Evolutionary conservation across 2,329 filamentous ascomycete species (phyloP), one percentile per base, ranked within the genome.

Genomic region (Anisogramma anomala): DNA sequence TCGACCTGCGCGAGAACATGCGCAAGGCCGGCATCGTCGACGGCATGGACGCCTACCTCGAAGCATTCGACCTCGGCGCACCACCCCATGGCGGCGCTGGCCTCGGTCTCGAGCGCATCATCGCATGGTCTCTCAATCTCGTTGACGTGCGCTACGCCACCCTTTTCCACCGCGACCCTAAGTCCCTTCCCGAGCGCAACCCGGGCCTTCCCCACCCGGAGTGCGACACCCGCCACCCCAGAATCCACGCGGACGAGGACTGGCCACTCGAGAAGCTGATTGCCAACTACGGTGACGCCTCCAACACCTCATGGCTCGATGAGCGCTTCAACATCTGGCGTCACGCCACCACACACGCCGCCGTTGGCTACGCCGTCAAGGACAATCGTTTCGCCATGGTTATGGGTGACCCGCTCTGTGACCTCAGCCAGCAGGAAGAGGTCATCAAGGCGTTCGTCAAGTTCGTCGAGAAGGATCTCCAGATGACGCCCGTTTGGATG

Each of bases 241-340:
- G 61, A 50, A 68, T 62, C 42, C 69, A 65, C 55, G 72, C 61
- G 6, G 8, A 11, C 4, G 38, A 40, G 11, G 23, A 47, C 3
- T 47, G 39, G 20, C 71, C 84, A 0, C 58, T 95, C 4, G 84
- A 88, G 57, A 82, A 94, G 56, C 77, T 95, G 31, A 87, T 95
- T 58, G 86, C 86, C 55, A 95, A 95, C 60, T 95, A 95, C 52
- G 88, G 88, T 48, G 88, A 95, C 60, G 86, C 88, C 2, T 87
- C 86, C 36, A 93, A 94, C 55, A 95, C 88, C 0, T 91, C 86
- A 0, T 95, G 87, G 86, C 74, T 91, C 6, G 88, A 95, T 58
- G 83, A 87, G 6, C 79, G 86, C 6, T 94, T 88, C 58, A 72
- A 84, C 55, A 79, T 94, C 43, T 95, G 86, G 85, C 79, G 88